These are phyloP conservation scores for Eucalyptus curtisii DNA, from an alignment of 345 rosid species.

Conservation along the genomic window DNA sequence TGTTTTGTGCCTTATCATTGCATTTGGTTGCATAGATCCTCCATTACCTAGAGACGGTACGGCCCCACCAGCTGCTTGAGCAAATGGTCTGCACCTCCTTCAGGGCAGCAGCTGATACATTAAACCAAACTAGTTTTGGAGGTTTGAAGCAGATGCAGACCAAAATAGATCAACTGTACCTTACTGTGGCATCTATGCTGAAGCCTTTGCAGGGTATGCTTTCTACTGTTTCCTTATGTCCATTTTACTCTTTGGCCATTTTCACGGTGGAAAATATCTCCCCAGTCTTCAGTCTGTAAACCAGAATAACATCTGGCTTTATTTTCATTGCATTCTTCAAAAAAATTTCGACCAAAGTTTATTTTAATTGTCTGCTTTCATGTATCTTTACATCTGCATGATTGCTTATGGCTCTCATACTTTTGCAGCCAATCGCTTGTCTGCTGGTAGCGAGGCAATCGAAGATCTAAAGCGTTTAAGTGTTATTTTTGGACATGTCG, in stretches of 20 bases:
- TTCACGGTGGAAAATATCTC: background rate
- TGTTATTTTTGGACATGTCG: conserved; percentile 59
- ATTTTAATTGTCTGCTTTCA: background rate
- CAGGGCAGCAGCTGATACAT: conserved; percentile 86
- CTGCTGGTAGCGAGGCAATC: conserved; percentile 33
- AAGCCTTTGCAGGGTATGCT: conserved; percentile 51
- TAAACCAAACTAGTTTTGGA: conserved; percentile 64
- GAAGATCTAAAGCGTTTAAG: conserved; percentile 61
- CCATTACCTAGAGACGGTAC: conserved; percentile 88
- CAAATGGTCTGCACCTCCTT: conserved; percentile 97
- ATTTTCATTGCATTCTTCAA: background rate
- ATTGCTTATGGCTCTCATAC: background rate
- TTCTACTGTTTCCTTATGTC: background rate
- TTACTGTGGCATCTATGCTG: conserved; percentile 44
- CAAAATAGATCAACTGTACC: conserved; percentile 68
- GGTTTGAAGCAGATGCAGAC: conserved; percentile 58
- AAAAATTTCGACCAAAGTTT: background rate
- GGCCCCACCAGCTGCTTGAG: conserved; percentile 86
- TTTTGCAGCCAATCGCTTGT: conserved; percentile 45
- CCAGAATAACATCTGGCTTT: background rate
- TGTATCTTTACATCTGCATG: background rate
- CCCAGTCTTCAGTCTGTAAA: background rate
- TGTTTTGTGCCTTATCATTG: background rate
- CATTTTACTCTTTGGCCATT: background rate
- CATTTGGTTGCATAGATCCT: conserved; percentile 38